Conservation (phyloP, 331 rosid species). For the Erythrophleum ivorense region DNA sequence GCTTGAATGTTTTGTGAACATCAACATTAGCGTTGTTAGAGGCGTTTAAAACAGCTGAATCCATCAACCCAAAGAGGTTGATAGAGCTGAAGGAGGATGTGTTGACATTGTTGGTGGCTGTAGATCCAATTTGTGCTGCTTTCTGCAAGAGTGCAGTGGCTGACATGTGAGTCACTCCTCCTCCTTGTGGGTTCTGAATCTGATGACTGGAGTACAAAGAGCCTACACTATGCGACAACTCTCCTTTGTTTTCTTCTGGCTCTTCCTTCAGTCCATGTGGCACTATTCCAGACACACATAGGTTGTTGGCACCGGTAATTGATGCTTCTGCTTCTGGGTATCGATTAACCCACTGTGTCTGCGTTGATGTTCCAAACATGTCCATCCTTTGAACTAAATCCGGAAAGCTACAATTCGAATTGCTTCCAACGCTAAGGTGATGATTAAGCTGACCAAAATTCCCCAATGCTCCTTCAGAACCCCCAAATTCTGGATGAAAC, state of each 20-base stretch:
- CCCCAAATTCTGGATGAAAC: constrained; percentile 50
- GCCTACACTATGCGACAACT: constrained; percentile 49
- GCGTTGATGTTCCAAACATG: constrained; percentile 50
- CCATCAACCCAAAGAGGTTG: constrained; percentile 46
- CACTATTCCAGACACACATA: constrained; percentile 34
- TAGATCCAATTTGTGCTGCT: constrained; percentile 74
- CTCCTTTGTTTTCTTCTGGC: constrained; percentile 60
- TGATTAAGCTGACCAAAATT: constrained; percentile 46
- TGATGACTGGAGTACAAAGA: constrained; percentile 46
- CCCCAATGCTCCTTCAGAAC: constrained; percentile 38
- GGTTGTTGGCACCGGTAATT: constrained; percentile 33
- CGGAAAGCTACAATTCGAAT: constrained; percentile 33
- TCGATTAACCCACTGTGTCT: constrained; percentile 54
- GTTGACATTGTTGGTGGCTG: constrained; percentile 42
- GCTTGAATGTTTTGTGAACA: constrained; percentile 31
- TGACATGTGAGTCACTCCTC: constrained; percentile 59
- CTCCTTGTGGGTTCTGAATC: constrained; percentile 40
- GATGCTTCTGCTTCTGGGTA: constrained; percentile 39
- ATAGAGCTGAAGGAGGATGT: constrained; percentile 29
- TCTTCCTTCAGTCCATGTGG: constrained; percentile 62
- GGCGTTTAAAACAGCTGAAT: constrained; percentile 11
- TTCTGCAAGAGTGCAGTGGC: constrained; percentile 74
- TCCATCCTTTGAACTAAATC: constrained; percentile 49
- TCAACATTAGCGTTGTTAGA: constrained; percentile 1
- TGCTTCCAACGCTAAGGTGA: constrained; percentile 23